These are phyloP conservation scores for Fusarium secorum DNA, from an alignment of 2,329 filamentous ascomycete genomes.

Conservation along the genomic window DNA sequence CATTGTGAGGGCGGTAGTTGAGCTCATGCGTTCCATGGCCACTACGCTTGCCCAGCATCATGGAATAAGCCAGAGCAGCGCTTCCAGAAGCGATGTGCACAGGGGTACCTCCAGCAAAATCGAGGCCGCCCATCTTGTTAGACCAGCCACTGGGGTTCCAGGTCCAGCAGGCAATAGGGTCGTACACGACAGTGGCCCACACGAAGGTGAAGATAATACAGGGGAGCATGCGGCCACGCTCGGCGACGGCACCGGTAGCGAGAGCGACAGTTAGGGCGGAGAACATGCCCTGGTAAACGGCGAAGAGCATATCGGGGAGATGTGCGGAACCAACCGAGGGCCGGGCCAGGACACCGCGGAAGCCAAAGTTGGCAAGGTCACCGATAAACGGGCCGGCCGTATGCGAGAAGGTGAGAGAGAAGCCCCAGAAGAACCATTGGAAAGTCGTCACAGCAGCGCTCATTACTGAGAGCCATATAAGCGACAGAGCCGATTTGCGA, in stretches of 20 bases:
- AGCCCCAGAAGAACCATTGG: conserved; percentile 96
- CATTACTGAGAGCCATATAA: conserved; percentile 93
- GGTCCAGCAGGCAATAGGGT: conserved; percentile 93
- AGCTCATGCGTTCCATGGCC: conserved; percentile 88
- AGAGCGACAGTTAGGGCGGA: conserved; percentile 86
- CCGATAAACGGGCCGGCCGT: conserved; percentile 78
- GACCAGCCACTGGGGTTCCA: conserved; percentile 89
- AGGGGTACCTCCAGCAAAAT: conserved; percentile 89
- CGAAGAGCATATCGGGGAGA: conserved; percentile 85
- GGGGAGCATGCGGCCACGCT: conserved; percentile 86
- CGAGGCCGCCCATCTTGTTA: conserved; percentile 79
- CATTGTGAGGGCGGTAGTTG: conserved; percentile 92
- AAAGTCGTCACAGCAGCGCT: conserved; percentile 82
- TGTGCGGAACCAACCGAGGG: conserved; percentile 77
- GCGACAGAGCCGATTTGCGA: conserved; percentile 85
- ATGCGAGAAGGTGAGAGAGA: conserved; percentile 83
- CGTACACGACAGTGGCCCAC: conserved; percentile 90
- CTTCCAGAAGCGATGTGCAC: conserved; percentile 87
- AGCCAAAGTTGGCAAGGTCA: conserved; percentile 79
- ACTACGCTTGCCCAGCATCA: conserved; percentile 87
- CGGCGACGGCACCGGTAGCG: conserved; percentile 83
- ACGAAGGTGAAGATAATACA: conserved; percentile 93
- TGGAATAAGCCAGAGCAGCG: conserved; percentile 86
- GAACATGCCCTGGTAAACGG: conserved; percentile 89
- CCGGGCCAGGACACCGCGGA: conserved; percentile 75